A percentile compares a stretch with the other conserved stretches of the same genome.
phyloP scores from a whole-genome alignment of 2,329 filamentous ascomycete species.

The Diaporthe velutina region DNA sequence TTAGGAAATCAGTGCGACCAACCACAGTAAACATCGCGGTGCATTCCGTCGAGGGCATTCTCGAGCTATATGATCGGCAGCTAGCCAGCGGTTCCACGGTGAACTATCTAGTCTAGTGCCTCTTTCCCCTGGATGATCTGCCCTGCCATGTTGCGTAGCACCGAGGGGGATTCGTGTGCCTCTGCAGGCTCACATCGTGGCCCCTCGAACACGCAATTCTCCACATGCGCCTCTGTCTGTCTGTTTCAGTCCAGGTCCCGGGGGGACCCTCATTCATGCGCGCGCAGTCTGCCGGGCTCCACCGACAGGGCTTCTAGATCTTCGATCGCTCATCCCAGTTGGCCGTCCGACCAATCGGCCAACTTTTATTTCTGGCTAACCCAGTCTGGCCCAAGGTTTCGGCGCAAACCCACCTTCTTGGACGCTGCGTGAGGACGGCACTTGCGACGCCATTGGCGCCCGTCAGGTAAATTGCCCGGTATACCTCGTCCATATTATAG shows the following conservation, averaged over 20 bases:
- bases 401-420: constrained; percentile 18
- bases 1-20: constrained; percentile 13
- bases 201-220: constrained; percentile 5
- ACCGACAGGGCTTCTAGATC: constrained; percentile 27
- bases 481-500: constrained; percentile 6
- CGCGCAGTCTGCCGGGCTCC: constrained; percentile 20
- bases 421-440: constrained; percentile 1
- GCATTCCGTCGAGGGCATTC: background rate
- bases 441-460: constrained; percentile 27
- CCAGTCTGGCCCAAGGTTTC: constrained; percentile 17
- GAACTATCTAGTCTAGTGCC: background rate
- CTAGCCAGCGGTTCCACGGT: background rate
- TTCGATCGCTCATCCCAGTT: constrained; percentile 12
- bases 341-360: constrained; percentile 15
- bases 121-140: background rate
- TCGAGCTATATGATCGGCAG: background rate
- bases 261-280: constrained; percentile 21
- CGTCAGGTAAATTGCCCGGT: constrained; percentile 22
- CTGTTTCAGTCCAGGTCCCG: constrained; percentile 13
- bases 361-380: constrained; percentile 15
- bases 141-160: background rate
- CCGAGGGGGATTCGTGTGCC: background rate
- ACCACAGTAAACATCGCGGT: background rate
- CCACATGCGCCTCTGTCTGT: constrained; percentile 10
- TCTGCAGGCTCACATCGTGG: background rate